These are phyloP conservation scores for Chlorencoelia australis DNA, from an alignment of 2,329 filamentous ascomycete species.

Conservation along the genomic window DNA sequence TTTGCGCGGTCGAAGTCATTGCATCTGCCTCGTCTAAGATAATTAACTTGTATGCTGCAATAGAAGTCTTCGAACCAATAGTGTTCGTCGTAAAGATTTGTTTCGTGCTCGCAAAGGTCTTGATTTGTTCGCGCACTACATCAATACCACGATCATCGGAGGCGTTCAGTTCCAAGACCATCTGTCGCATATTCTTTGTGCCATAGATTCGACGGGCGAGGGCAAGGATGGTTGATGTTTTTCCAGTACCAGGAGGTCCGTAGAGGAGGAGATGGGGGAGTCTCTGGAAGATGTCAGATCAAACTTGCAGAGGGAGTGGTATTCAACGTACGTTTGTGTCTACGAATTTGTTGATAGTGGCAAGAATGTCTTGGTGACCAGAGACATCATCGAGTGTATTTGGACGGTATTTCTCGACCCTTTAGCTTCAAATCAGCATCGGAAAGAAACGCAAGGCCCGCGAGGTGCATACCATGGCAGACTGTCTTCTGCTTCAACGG, in stretches of 20 bases:
- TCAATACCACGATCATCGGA: slow-evolving; percentile 97
- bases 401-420: slow-evolving; percentile 96
- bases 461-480: slow-evolving; percentile 81
- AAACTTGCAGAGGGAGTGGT: slow-evolving; percentile 3
- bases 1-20: slow-evolving; percentile 98
- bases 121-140: slow-evolving; percentile 97
- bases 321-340: slow-evolving; percentile 60
- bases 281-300: slow-evolving; percentile 36
- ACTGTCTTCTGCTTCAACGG: slow-evolving; percentile 86
- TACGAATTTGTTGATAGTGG: slow-evolving; percentile 96
- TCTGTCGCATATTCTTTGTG: slow-evolving; percentile 83
- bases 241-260: slow-evolving; percentile 90
- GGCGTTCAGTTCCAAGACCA: slow-evolving; percentile 96
- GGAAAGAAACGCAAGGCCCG: too few species aligned
- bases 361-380: slow-evolving; percentile 92
- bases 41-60: slow-evolving; percentile 87
- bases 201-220: slow-evolving; percentile 92
- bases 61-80: slow-evolving; percentile 35
- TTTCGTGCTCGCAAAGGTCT: slow-evolving; percentile 96
- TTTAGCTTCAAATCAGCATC: slow-evolving; percentile 28
- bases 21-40: slow-evolving; percentile 98
- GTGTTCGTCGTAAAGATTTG: slow-evolving; percentile 78
- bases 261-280: slow-evolving; percentile 94
- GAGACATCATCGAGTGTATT: slow-evolving; percentile 84
- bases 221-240: slow-evolving; percentile 92